Evolutionary conservation across 139 green algal genomes (phyloP), one percentile per base, ranked within the genome.

Genomic region (Monoraphidium neglectum): DNA sequence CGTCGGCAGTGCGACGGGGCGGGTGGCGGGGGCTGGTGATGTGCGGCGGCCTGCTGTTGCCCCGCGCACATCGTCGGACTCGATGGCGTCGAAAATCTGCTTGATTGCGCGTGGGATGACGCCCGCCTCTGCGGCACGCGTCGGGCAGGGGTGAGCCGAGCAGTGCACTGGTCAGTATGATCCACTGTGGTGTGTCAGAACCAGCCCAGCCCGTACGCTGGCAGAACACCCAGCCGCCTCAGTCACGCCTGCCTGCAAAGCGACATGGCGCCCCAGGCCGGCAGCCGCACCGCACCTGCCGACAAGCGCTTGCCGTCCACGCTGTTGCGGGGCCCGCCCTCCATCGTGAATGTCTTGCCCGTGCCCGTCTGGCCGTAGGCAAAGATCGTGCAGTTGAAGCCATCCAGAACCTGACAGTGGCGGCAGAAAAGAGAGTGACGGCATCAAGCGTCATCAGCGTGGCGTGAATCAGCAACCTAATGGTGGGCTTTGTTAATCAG

Each of bases 281-380:
- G n/a, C n/a, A n/a, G n/a, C n/a, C n/a, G n/a, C n/a, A n/a, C n/a
- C n/a, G n/a, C n/a, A n/a, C n/a, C n/a, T n/a, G 80, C 78, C 16
- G 86, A 90, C 36, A 93, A 76, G 40, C 83, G 72, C 8, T 66
- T 77, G 28, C 87, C 89, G 60, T 93, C 87, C 3, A 69, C 77
- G 38, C 83, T 91, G 51, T 91, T 83, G 15, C 85, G 70, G 0
- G 88, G 83, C 13, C 92, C 93, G 8, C 95, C 95, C 74, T 95
- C 91, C 95, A 99, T 99, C 2, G 96, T 99, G 82, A 95, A 97
- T 1, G 96, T 99, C 77, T 99, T 99, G 40, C 96, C 96, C 26
- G 95, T 98, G 62, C 96, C 95, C 21, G 95, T 98, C 80, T 98
- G 94, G 43, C 43, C 94, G 78, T 96, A 97, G 1, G 88, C 90